Conservation (phyloP, 352 stramenopile genomes). For the Phytophthora palmivora region DNA sequence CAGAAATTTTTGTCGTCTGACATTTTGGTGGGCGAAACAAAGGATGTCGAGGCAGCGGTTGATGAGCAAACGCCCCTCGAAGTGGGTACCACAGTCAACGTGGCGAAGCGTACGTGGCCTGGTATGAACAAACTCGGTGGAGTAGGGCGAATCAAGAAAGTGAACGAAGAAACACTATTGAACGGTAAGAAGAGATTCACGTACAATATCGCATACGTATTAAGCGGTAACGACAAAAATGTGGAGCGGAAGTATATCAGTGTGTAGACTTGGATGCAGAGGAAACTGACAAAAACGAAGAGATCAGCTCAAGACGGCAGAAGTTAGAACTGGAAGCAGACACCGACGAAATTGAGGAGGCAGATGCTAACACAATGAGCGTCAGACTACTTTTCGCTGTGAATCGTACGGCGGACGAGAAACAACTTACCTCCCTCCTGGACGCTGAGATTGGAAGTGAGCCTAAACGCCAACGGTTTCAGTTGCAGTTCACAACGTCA, state of each 20-base stretch:
- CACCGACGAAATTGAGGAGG: slow-evolving; percentile 8
- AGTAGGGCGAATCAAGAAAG: slow-evolving; percentile 68
- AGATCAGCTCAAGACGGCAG: slow-evolving; percentile 17
- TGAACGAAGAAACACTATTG: slow-evolving; percentile 49
- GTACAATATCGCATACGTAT: slow-evolving; percentile 80
- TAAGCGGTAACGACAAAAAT: slow-evolving; percentile 80
- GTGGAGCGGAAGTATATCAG: slow-evolving; percentile 86
- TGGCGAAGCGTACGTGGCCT: slow-evolving; percentile 85
- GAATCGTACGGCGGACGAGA: slow-evolving; percentile 28
- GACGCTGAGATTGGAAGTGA: slow-evolving; percentile 19
- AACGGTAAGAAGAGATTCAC: slow-evolving; percentile 54
- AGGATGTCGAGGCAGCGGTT: slow-evolving; percentile 45
- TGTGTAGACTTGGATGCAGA: slow-evolving; percentile 60
- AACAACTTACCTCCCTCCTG: slow-evolving; percentile 22
- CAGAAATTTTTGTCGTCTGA: slow-evolving; percentile 63
- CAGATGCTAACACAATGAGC: slow-evolving; percentile 21
- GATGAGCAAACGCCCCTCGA: slow-evolving; percentile 54
- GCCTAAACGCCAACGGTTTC: slow-evolving; percentile 37
- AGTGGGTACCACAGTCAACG: slow-evolving; percentile 69
- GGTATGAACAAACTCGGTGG: slow-evolving; percentile 90
- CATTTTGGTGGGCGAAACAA: slow-evolving; percentile 59
- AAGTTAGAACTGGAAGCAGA: slow-evolving; percentile 21
- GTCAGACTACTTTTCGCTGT: slow-evolving; percentile 40
- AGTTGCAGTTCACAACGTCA: slow-evolving; percentile 51
- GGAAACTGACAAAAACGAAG: slow-evolving; percentile 33